Evolutionary conservation across 257 asterid genomes (phyloP).

Genomic region (Dorcoceras hygrometricum): DNA sequence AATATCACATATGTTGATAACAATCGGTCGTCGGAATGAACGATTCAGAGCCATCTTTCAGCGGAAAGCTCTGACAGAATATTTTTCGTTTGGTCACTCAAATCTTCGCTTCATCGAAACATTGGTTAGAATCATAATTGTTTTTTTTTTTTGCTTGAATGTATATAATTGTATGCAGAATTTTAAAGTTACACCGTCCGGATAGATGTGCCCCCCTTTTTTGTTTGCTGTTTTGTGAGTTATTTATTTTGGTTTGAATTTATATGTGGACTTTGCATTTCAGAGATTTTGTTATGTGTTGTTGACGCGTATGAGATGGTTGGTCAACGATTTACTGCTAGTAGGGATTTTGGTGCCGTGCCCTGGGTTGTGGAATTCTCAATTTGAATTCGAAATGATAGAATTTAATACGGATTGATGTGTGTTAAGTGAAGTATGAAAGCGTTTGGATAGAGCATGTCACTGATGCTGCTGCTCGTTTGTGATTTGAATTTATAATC

Average conservation of each 20-base stretch:
- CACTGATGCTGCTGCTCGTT: neutral
- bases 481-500: neutral
- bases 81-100: neutral
- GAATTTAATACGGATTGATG: constrained; percentile 4
- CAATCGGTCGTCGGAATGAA: neutral
- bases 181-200: neutral
- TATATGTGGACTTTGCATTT: neutral
- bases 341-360: neutral
- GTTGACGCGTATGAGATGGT: constrained; percentile 1
- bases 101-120: neutral
- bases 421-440: neutral
- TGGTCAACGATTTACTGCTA: constrained; percentile 30
- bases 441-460: neutral
- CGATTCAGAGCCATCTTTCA: neutral
- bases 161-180: neutral
- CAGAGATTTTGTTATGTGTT: neutral
- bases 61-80: neutral
- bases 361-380: constrained; percentile 20
- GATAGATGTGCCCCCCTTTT: neutral
- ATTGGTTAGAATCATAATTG: neutral
- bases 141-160: neutral
- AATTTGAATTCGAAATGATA: constrained; percentile 1
- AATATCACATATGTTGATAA: too few relatives aligned
- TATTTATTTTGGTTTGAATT: constrained; percentile 1
- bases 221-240: constrained; percentile 8